Evolutionary conservation across 2,329 filamentous ascomycete genomes (phyloP).

Genomic region (Remersonia thermophila): DNA sequence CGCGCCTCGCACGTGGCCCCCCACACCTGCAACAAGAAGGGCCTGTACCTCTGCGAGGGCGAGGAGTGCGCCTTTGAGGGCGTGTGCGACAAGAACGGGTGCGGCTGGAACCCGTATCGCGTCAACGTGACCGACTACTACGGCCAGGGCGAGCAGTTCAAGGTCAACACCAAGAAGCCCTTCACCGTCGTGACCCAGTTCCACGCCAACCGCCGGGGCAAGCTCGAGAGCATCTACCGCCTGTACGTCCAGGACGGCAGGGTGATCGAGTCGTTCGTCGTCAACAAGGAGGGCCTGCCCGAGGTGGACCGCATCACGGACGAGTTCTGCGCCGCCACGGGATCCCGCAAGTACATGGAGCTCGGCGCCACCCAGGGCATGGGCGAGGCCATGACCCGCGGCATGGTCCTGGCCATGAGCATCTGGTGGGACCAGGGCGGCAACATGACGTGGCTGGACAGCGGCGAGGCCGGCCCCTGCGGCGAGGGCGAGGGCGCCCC

Average conservation of each 20-base stretch:
- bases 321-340: conserved; percentile 15
- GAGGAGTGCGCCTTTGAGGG: conserved; percentile 23
- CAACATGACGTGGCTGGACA: conserved; percentile 47
- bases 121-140: conserved; percentile 30
- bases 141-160: conserved; percentile 10
- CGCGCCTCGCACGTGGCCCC: conserved; percentile 20
- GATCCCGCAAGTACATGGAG: conserved; percentile 18
- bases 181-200: conserved; percentile 38
- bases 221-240: conserved; percentile 33
- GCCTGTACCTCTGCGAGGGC: conserved; percentile 25
- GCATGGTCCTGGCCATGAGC: conserved; percentile 41
- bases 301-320: conserved; percentile 12
- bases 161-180: conserved; percentile 19
- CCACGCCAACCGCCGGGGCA: conserved; percentile 22
- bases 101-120: conserved; percentile 19
- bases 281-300: conserved; percentile 7
- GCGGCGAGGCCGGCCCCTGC: conserved; percentile 39
- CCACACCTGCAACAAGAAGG: conserved; percentile 25
- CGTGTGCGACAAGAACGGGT: conserved; percentile 30
- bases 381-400: conserved; percentile 29
- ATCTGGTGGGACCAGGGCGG: conserved; percentile 43
- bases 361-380: conserved; percentile 19
- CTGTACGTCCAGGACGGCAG: conserved; percentile 36
- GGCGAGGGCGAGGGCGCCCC: conserved; percentile 41
- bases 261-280: conserved; percentile 27